Base-by-base conservation (phyloP, 2,329 filamentous ascomycete species). In the Grosmannia serpens region DNA sequence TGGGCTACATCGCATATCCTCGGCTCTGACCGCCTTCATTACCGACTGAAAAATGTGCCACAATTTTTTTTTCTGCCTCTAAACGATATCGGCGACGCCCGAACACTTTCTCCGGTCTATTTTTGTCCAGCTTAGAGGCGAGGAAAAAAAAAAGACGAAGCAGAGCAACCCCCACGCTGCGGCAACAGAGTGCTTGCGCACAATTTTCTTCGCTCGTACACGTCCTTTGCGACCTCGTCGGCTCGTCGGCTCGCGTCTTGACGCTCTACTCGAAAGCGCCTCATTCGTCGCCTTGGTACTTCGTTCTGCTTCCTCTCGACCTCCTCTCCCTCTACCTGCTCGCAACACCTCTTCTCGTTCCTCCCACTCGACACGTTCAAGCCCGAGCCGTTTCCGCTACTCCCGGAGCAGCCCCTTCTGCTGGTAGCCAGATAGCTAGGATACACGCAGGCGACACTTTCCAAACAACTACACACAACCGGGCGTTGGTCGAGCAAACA, bases 401-500 rank as follows among this genome's bases (percentile, higher is more conserved):
- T n/a, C n/a, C n/a, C n/a, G 20, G 13, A 44, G 20, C 38, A n/a
- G 31, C 31, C 31, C 10, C 31, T 33, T 33, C 10, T 33, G 31
- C 10, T 33, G 31, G 6, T 33, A 33, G 31, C n/a, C n/a, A n/a
- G n/a, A n/a, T 33, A 33, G 31, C 31, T 33, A 10, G 31, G 10
- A 33, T 33, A 33, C 31, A 33, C 5, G 31, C 31, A 33, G 31
- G 31, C 31, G 31, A 33, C 31, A 33, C 35, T 4, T 38, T 13
- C 35, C 13, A 7, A 9, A 9, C 35, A 38, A 10, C 5, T 10
- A 38, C 35, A 10, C 35, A 38, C 35, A 38, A 10, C 11, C 13
- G 35, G 35, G 38, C 38, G 24, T 47, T 26, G 44, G 22, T n/a
- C 2, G 3, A 50, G 17, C 33, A 33, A 62, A 50, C 62, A 96